Evolutionary conservation across 192 early-diverging fungal species (phyloP).

Genomic region (Mortierella hygrophila): DNA sequence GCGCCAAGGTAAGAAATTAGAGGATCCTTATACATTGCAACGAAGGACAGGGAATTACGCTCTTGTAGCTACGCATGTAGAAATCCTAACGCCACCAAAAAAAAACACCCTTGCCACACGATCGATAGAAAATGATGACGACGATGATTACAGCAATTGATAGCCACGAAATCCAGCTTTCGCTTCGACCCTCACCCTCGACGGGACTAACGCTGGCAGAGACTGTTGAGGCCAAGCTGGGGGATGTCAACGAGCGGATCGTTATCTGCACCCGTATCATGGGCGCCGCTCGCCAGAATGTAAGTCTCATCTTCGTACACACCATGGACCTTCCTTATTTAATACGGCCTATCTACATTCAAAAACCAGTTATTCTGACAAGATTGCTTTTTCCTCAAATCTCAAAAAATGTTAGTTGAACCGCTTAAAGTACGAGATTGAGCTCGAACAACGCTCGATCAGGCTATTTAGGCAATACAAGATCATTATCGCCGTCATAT

Average conservation of each 20-base stretch:
- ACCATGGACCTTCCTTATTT: too few species aligned
- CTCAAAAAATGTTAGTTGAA: constrained; percentile 14
- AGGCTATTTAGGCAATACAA: constrained; percentile 45
- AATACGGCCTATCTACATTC: background rate
- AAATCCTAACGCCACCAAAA: background rate
- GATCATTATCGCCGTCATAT: constrained; percentile 31
- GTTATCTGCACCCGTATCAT: constrained; percentile 30
- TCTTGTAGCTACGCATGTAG: background rate
- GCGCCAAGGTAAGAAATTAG: constrained; percentile 36
- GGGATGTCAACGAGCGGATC: constrained; percentile 30
- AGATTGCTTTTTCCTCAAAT: background rate
- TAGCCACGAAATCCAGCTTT: constrained; percentile 34
- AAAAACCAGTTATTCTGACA: background rate
- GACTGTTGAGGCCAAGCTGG: constrained; percentile 24
- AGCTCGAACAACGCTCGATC: constrained; percentile 42
- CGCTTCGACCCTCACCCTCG: constrained; percentile 26
- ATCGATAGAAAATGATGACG: constrained; percentile 22
- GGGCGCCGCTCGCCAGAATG: constrained; percentile 20
- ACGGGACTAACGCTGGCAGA: constrained; percentile 31
- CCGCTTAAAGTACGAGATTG: constrained; percentile 25
- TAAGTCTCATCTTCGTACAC: constrained; percentile 8
- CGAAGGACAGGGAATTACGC: too few species aligned
- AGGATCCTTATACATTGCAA: too few species aligned
- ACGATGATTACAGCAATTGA: constrained; percentile 25
- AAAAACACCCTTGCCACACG: background rate